phyloP scores from a whole-genome alignment of 345 rosid species.

The Eucalyptus erythrocorys region DNA sequence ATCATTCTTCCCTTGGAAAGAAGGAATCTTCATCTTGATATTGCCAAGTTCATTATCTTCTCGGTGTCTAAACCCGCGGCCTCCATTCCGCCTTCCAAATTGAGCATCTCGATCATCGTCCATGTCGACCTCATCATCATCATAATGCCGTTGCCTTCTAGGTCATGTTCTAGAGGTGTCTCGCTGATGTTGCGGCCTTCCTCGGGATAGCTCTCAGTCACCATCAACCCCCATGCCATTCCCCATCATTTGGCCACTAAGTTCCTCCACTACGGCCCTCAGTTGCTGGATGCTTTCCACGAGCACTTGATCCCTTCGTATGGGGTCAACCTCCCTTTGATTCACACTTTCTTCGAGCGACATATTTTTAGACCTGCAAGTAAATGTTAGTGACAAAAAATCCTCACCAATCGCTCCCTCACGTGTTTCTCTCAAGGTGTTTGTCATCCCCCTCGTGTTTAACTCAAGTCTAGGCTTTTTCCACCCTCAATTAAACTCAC shows the following conservation, averaged over 20 bases:
- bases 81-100: neutral
- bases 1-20: neutral
- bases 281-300: neutral
- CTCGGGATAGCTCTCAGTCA: too few species aligned
- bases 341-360: accelerated
- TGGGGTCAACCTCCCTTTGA: neutral
- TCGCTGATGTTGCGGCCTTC: accelerated
- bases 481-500: neutral
- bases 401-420: neutral
- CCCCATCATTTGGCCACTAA: neutral
- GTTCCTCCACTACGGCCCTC: too few species aligned
- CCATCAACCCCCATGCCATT: neutral
- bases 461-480: neutral
- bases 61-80: accelerated
- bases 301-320: neutral
- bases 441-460: neutral
- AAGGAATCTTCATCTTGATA: neutral
- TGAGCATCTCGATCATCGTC: accelerated
- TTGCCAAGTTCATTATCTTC: neutral
- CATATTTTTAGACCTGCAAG: too few species aligned
- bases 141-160: too few species aligned
- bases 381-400: too few species aligned
- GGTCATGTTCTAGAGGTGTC: too few species aligned
- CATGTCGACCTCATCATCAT: accelerated
- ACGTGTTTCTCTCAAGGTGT: neutral